Conservation (phyloP, 192 early-diverging fungal species). For the Podila horticola region DNA sequence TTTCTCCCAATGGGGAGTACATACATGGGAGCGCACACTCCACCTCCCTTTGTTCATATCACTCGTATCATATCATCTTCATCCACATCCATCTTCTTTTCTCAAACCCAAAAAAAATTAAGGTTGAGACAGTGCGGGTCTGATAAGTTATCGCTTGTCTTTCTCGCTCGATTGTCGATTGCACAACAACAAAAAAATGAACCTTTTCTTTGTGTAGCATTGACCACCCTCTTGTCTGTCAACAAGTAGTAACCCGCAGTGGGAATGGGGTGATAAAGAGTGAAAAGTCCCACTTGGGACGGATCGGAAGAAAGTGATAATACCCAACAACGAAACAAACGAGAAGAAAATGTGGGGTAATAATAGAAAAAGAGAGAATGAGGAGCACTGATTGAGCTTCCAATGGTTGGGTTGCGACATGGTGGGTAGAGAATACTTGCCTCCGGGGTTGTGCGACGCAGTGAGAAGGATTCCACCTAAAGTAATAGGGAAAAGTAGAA, state of each 20-base stretch:
- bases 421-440: constrained; percentile 20
- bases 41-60: not conserved
- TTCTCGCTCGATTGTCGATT: not conserved
- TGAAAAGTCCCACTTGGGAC: not conserved
- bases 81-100: too few species aligned
- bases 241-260: too few species aligned
- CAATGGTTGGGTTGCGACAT: too few species aligned
- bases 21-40: too few species aligned
- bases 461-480: constrained; percentile 93
- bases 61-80: too few species aligned
- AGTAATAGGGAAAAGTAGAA: not conserved
- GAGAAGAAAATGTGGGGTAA: not conserved
- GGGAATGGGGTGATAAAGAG: too few species aligned
- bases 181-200: not conserved
- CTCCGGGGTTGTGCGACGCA: constrained; percentile 99
- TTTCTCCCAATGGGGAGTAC: not conserved
- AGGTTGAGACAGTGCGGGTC: constrained; percentile 1
- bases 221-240: constrained; percentile 7
- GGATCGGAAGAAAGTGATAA: not conserved
- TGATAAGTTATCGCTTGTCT: not conserved
- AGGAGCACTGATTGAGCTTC: not conserved
- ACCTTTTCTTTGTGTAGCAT: constrained; percentile 26
- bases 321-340: not conserved
- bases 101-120: constrained; percentile 6
- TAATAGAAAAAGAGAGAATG: not conserved